These are phyloP conservation scores for Mortierella polycephala DNA, from an alignment of 371 early-diverging fungal genomes.

Conservation along the genomic window DNA sequence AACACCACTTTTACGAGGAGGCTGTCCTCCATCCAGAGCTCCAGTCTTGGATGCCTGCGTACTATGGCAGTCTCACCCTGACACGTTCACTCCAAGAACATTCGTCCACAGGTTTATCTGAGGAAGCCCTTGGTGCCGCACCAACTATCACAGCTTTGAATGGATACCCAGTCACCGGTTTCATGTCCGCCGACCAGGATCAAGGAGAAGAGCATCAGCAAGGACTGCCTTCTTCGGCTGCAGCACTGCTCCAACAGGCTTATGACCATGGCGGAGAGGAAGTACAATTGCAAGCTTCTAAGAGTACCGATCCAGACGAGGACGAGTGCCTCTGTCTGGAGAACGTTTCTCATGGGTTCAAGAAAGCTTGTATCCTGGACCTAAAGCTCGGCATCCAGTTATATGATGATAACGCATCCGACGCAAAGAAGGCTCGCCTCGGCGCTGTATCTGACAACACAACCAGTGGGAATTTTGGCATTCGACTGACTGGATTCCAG, in stretches of 20 bases:
- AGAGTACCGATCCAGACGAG: slow-evolving; percentile 6
- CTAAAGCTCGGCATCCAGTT: slow-evolving; percentile 80
- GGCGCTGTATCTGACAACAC: slow-evolving; percentile 64
- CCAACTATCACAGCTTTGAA: slow-evolving; percentile 42
- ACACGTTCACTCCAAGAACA: slow-evolving; percentile 39
- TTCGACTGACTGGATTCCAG: slow-evolving; percentile 74
- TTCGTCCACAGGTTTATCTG: no score
- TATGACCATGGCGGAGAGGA: slow-evolving; percentile 67
- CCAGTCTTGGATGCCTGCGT: slow-evolving; percentile 72
- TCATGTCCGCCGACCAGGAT: slow-evolving; percentile 63
- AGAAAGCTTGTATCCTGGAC: slow-evolving; percentile 79
- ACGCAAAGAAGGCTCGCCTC: slow-evolving; percentile 71
- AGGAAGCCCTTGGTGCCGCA: not conserved
- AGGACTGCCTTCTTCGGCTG: slow-evolving; percentile 27
- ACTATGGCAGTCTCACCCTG: slow-evolving; percentile 69
- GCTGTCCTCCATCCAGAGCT: slow-evolving; percentile 65
- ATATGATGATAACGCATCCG: slow-evolving; percentile 70
- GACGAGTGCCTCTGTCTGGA: slow-evolving; percentile 72
- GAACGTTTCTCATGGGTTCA: slow-evolving; percentile 75
- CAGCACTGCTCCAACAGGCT: slow-evolving; percentile 69
- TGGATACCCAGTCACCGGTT: slow-evolving; percentile 23
- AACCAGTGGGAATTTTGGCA: slow-evolving; percentile 67
- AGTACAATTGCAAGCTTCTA: slow-evolving; percentile 51
- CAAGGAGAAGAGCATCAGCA: slow-evolving; percentile 2
- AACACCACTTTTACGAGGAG: slow-evolving; percentile 74